Conservation (phyloP, 2,329 filamentous ascomycete species). For the Alternaria sp. region DNA sequence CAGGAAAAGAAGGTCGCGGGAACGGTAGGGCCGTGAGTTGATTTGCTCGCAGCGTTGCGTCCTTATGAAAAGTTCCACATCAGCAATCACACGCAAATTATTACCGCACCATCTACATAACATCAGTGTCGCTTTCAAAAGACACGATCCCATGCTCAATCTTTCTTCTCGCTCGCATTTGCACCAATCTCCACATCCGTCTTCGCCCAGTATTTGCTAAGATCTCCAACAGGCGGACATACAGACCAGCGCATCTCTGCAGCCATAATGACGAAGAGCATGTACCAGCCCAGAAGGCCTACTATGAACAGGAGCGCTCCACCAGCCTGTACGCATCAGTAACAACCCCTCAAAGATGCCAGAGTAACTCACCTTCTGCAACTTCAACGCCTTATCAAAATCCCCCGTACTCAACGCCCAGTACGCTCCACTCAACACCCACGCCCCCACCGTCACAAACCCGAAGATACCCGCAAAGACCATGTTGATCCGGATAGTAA, state of each 20-base stretch:
- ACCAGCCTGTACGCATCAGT: conserved; percentile 35
- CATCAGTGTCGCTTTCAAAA: background rate
- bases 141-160: conserved; percentile 12
- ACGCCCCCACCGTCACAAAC: conserved; percentile 54
- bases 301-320: conserved; percentile 54
- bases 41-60: background rate
- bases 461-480: conserved; percentile 60
- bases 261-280: conserved; percentile 61
- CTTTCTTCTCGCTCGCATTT: conserved; percentile 36
- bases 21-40: background rate
- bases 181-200: conserved; percentile 36
- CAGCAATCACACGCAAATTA: background rate
- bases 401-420: conserved; percentile 56
- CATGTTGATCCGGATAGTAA: conserved; percentile 58
- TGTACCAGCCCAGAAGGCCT: conserved; percentile 59
- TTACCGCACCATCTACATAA: background rate
- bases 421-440: conserved; percentile 57
- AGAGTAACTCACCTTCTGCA: conserved; percentile 54
- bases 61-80: background rate
- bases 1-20: conserved; percentile 25
- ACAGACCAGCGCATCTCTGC: conserved; percentile 60
- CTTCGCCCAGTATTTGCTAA: conserved; percentile 57
- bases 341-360: background rate
- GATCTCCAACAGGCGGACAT: conserved; percentile 58
- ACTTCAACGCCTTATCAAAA: conserved; percentile 48